A percentile compares a stretch with the other conserved stretches of the same genome.
Conservation (phyloP, 2,329 filamentous ascomycete genomes). For the Fusarium subtropicale region DNA sequence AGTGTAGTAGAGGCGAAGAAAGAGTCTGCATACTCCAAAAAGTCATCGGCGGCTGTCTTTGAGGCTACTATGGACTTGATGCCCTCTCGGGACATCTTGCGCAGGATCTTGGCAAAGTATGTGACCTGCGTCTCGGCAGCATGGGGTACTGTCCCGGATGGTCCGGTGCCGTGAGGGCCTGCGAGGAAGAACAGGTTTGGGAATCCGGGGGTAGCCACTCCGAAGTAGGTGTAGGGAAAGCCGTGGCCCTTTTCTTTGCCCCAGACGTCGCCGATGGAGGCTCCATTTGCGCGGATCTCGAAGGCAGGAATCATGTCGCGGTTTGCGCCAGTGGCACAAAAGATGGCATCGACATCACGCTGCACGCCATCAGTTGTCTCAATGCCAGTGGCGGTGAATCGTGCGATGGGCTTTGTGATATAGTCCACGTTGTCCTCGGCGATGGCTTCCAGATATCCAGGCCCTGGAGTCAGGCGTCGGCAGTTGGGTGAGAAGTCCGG, state of each 20-base stretch:
- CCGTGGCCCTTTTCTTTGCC: not conserved
- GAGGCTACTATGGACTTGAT: not conserved
- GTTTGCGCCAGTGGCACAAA: not conserved
- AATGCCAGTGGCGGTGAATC: not conserved
- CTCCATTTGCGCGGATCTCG: not conserved
- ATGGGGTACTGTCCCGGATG: not conserved
- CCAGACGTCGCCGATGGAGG: not conserved
- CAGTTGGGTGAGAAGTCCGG: constrained; percentile 73
- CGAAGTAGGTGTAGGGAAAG: not conserved
- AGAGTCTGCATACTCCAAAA: not conserved
- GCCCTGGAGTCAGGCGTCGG: constrained; percentile 71
- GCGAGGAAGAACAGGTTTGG: constrained; percentile 1
- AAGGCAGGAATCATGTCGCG: not conserved
- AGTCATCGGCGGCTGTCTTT: not conserved
- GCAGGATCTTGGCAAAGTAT: not conserved
- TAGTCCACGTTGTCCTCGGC: constrained; percentile 69
- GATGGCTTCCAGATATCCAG: constrained; percentile 74
- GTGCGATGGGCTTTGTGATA: constrained; percentile 50
- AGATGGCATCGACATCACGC: not conserved
- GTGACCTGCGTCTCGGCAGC: not conserved
- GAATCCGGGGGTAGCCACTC: not conserved
- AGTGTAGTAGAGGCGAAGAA: not conserved
- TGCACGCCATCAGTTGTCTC: not conserved
- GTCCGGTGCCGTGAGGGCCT: not conserved
- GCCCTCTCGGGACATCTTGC: not conserved